Evolutionary conservation across 768 basidiomycete species (phyloP).

Genomic region (Pisolithus albus): DNA sequence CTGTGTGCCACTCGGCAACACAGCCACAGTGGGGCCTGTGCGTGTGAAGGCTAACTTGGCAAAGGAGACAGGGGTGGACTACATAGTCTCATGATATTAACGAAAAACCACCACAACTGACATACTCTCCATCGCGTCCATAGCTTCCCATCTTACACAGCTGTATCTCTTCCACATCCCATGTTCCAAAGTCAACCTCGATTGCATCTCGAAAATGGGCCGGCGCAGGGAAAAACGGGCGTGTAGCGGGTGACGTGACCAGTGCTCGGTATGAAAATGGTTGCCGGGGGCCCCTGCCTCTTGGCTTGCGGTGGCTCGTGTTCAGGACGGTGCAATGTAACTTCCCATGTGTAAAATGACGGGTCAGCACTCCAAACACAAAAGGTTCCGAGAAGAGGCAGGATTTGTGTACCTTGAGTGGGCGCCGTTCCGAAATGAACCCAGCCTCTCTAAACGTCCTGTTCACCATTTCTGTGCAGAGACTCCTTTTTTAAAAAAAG

Average conservation of each 20-base stretch:
- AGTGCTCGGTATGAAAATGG: conserved; percentile 39
- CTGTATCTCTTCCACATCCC: conserved; percentile 50
- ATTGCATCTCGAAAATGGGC: conserved; percentile 17
- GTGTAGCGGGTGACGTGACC: conserved; percentile 22
- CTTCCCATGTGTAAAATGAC: conserved; percentile 13
- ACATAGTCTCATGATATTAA: conserved; percentile 1
- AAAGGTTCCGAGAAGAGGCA: background rate
- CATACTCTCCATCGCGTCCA: conserved; percentile 56
- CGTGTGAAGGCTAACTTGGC: conserved; percentile 10
- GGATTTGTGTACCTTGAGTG: conserved; percentile 38
- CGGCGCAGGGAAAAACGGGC: conserved; percentile 3
- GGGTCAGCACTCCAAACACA: background rate
- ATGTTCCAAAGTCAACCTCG: conserved; percentile 45
- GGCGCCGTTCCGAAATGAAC: conserved; percentile 41
- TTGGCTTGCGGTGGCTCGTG: conserved; percentile 37
- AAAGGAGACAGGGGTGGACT: background rate
- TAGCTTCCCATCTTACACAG: conserved; percentile 69
- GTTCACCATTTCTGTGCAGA: conserved; percentile 34
- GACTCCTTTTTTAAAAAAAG: too few species aligned
- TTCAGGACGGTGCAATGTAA: conserved; percentile 49
- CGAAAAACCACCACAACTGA: conserved; percentile 32
- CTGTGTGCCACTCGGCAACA: conserved; percentile 28
- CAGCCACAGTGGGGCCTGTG: conserved; percentile 10
- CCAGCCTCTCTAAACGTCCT: conserved; percentile 34
- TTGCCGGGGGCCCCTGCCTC: conserved; percentile 18